These are phyloP conservation scores for Clavulina sp. DNA, from an alignment of 768 basidiomycete species.

Conservation along the genomic window DNA sequence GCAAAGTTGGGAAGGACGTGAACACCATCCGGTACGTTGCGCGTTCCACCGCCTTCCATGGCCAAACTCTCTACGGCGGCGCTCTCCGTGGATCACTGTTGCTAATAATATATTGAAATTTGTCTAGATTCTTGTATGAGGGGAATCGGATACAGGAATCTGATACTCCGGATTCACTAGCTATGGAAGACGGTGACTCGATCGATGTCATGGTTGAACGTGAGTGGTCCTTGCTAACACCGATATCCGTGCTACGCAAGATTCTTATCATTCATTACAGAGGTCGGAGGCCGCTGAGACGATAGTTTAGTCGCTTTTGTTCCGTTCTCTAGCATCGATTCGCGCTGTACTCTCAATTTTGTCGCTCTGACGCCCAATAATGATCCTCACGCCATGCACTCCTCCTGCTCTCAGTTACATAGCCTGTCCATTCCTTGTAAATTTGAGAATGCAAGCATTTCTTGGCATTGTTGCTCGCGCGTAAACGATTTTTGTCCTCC, in stretches of 20 bases:
- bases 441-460: too few species aligned
- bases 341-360: too few species aligned
- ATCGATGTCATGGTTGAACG: constrained; percentile 97
- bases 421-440: too few species aligned
- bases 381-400: too few species aligned
- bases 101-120: background rate
- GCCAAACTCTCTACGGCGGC: background rate
- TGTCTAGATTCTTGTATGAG: constrained; percentile 76
- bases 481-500: too few species aligned
- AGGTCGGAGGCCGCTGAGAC: constrained; percentile 2
- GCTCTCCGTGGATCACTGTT: background rate
- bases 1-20: constrained; percentile 83
- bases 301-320: too few species aligned
- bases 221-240: constrained; percentile 18
- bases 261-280: background rate
- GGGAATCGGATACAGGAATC: constrained; percentile 72
- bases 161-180: constrained; percentile 68
- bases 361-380: too few species aligned
- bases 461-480: too few species aligned
- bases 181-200: constrained; percentile 74
- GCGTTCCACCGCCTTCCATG: background rate
- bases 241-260: background rate
- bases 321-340: too few species aligned
- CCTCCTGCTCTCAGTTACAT: too few species aligned
- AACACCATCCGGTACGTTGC: constrained; percentile 60